Conservation (phyloP, 805 yeast species). For the Lachancea quebecensis region DNA sequence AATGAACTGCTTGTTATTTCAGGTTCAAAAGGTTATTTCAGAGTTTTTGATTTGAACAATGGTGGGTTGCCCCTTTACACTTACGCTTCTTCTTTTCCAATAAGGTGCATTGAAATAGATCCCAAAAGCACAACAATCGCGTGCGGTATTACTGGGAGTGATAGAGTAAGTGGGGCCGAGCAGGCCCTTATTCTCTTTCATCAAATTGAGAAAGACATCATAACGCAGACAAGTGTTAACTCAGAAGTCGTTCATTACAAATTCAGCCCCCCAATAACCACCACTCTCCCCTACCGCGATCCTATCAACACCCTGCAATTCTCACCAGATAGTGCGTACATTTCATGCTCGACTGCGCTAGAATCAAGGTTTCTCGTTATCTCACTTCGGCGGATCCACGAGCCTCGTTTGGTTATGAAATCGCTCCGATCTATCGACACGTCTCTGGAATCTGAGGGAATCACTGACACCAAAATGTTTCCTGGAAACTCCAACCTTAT, state of each 20-base stretch:
- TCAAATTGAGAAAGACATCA: slow-evolving; percentile 23
- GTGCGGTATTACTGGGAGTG: slow-evolving; percentile 77
- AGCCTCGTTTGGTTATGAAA: slow-evolving; percentile 63
- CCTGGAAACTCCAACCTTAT: slow-evolving; percentile 52
- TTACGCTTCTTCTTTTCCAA: slow-evolving; percentile 63
- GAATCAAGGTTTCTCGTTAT: slow-evolving; percentile 78
- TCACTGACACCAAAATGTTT: slow-evolving; percentile 71
- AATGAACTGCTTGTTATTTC: slow-evolving; percentile 54
- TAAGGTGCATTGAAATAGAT: slow-evolving; percentile 70
- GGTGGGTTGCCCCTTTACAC: slow-evolving; percentile 62
- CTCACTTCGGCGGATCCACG: slow-evolving; percentile 52
- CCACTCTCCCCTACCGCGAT: slow-evolving; percentile 80
- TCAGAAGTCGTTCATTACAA: slow-evolving; percentile 18
- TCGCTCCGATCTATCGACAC: slow-evolving; percentile 57
- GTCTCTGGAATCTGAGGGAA: slow-evolving; percentile 77
- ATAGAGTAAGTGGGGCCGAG: slow-evolving; percentile 57
- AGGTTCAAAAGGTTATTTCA: slow-evolving; percentile 61
- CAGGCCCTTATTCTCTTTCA: slow-evolving; percentile 71
- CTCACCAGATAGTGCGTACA: slow-evolving; percentile 60
- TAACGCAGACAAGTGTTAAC: not conserved
- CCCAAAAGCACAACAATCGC: slow-evolving; percentile 60
- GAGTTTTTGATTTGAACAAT: slow-evolving; percentile 52
- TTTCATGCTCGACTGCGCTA: slow-evolving; percentile 60
- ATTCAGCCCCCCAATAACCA: slow-evolving; percentile 53
- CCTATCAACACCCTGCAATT: slow-evolving; percentile 71